Evolutionary conservation across 108 stramenopile genomes (phyloP).

Genomic region (Nitzschia sp.): DNA sequence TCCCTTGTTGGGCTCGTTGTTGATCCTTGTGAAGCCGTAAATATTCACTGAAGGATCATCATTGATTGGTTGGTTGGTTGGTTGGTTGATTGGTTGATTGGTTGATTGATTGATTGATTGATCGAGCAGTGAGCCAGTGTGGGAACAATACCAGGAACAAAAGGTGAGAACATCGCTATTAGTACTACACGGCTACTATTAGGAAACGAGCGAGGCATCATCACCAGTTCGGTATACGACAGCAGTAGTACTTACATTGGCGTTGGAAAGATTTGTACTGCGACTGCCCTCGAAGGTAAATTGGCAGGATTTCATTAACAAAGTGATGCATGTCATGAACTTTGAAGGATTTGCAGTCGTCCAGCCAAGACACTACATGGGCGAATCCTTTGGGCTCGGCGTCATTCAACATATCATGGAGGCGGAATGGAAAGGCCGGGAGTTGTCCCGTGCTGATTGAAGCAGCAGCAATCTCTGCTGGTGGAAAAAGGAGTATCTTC

Average conservation of each 20-base stretch:
- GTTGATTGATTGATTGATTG: no score
- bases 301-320: slow-evolving; percentile 58
- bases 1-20: background rate
- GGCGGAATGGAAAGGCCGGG: slow-evolving; percentile 55
- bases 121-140: background rate
- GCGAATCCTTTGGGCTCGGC: slow-evolving; percentile 47
- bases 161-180: background rate
- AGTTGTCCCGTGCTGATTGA: background rate
- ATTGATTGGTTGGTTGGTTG: no score
- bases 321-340: slow-evolving; percentile 54
- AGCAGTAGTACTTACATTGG: slow-evolving; percentile 41
- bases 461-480: background rate
- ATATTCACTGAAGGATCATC: slow-evolving; percentile 17
- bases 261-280: slow-evolving; percentile 81
- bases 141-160: background rate
- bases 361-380: slow-evolving; percentile 58
- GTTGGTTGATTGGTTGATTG: no score
- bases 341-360: slow-evolving; percentile 52
- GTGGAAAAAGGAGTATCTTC: background rate
- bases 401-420: slow-evolving; percentile 53
- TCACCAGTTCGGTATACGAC: background rate
- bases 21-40: slow-evolving; percentile 10
- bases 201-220: background rate
- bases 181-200: background rate
- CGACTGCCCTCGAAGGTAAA: slow-evolving; percentile 74